A percentile compares a stretch with the other conserved stretches of the same genome.
phyloP scores from a whole-genome alignment of 73 alveolate species.

The Paramecium sexaurelia region DNA sequence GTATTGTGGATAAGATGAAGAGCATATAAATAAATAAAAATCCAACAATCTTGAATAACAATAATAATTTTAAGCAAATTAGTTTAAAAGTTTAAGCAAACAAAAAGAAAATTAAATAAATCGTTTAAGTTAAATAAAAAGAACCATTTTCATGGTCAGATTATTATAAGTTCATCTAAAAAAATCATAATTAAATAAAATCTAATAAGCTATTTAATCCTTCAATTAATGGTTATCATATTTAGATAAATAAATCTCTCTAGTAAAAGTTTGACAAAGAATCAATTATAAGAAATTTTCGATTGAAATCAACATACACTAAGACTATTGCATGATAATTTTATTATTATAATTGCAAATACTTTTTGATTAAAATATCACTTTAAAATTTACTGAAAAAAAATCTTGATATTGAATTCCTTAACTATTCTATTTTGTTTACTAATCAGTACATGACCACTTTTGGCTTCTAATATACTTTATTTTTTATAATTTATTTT shows the following conservation, averaged over 20 bases:
- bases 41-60: not conserved
- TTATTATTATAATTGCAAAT: not conserved
- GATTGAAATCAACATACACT: not conserved
- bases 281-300: not conserved
- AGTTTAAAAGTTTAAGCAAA: not conserved
- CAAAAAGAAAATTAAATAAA: not conserved
- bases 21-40: not conserved
- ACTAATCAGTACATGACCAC: not conserved
- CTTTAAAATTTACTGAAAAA: not conserved
- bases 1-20: not conserved
- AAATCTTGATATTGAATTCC: not conserved
- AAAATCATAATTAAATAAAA: not conserved
- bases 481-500: no score
- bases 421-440: not conserved
- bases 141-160: slow-evolving; percentile 18
- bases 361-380: not conserved
- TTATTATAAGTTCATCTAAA: not conserved
- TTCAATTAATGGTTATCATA: not conserved
- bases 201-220: not conserved
- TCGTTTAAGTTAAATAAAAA: not conserved
- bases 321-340: not conserved
- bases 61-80: not conserved
- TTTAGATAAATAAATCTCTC: not conserved
- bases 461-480: no score
- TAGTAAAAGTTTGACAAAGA: not conserved